Conservation (phyloP, 108 stramenopile species). For the Nannochloropsis salina region DNA sequence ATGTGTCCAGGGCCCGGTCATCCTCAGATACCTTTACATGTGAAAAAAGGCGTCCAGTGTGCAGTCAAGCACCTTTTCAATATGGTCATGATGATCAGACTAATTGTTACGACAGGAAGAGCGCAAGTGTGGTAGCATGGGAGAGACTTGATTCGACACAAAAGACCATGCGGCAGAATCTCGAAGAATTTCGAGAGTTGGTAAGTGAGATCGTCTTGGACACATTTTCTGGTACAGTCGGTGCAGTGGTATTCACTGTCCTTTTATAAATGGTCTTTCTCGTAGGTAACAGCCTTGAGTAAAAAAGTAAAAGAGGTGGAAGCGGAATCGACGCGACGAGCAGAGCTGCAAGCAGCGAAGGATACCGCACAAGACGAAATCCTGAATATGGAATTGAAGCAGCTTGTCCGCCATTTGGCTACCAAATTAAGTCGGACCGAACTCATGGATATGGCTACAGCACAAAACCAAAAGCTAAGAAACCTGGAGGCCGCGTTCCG, state of each 20-base stretch:
- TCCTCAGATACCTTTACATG: no score
- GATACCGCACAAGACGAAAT: background rate
- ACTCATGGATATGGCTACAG: slow-evolving; percentile 15
- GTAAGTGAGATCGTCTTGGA: background rate
- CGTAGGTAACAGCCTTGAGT: background rate
- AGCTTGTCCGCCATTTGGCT: background rate
- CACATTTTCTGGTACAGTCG: no score
- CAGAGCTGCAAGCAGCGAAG: background rate
- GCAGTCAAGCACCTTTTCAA: no score
- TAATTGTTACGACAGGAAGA: no score
- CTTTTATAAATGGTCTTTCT: background rate
- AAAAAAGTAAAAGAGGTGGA: slow-evolving; percentile 4
- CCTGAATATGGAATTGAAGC: background rate
- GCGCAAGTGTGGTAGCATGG: background rate
- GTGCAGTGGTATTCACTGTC: background rate
- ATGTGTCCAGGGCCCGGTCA: no score
- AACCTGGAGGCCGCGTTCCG: background rate
- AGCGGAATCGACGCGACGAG: background rate
- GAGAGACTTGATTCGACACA: background rate
- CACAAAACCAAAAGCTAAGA: background rate
- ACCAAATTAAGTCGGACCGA: background rate
- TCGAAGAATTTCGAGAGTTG: background rate
- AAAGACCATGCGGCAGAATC: background rate
- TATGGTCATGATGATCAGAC: no score
- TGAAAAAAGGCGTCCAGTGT: no score